phyloP scores from a whole-genome alignment of 192 early-diverging fungal species.

The Rhizoclosmatium sp. region DNA sequence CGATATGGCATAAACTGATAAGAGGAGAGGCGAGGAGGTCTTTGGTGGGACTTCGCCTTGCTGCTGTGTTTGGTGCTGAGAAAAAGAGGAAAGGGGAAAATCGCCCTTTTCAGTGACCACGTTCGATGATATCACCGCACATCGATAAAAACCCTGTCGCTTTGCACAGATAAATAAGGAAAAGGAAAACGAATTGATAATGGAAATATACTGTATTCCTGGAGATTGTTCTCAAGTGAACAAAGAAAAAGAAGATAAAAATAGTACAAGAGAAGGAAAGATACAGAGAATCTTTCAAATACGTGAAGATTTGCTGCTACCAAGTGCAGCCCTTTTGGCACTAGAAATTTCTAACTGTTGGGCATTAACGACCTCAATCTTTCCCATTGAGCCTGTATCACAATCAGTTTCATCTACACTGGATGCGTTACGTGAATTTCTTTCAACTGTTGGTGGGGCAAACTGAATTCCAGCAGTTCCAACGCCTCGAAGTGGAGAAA shows the following conservation, averaged over 20 bases:
- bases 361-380: no score
- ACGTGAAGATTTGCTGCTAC: no score
- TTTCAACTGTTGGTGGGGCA: no score
- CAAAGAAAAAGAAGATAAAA: not conserved
- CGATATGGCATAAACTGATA: slow-evolving; percentile 30
- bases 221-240: not conserved
- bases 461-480: no score
- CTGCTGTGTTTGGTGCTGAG: not conserved
- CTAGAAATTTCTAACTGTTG: no score
- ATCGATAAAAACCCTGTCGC: not conserved
- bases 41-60: not conserved
- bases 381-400: no score
- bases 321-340: no score
- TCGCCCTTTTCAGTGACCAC: not conserved
- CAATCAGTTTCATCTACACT: no score
- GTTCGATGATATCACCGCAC: not conserved
- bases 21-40: not conserved
- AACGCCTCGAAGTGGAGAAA: no score
- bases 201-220: not conserved
- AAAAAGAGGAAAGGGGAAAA: not conserved
- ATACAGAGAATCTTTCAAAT: no score
- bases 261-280: no score
- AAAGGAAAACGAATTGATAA: not conserved
- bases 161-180: not conserved
- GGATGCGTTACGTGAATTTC: no score